Percentiles rank a stretch among this genome's conserved stretches.
Conservation (phyloP, 768 basidiomycete species). For the Cystofilobasidium bisporidii region DNA sequence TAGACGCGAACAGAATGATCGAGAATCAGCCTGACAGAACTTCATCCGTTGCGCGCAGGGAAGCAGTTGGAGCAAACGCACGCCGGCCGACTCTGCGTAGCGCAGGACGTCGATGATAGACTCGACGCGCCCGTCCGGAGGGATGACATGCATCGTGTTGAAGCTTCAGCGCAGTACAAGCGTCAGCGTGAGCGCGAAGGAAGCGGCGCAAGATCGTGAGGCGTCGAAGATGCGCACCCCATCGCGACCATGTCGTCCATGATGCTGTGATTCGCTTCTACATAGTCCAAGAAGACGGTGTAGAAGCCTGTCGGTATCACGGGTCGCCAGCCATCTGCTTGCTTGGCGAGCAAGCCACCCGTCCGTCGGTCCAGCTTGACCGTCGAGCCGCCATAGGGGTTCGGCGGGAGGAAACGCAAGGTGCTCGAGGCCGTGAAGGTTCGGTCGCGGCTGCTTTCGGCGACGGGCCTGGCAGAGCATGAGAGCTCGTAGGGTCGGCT, state of each 20-base stretch:
- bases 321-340: slow-evolving; percentile 36
- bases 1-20: too few species aligned
- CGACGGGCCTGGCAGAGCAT: slow-evolving; percentile 21
- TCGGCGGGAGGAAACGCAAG: slow-evolving; percentile 42
- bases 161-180: slow-evolving; percentile 38
- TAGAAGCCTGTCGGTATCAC: slow-evolving; percentile 68
- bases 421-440: slow-evolving; percentile 45
- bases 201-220: slow-evolving; percentile 31
- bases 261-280: slow-evolving; percentile 44
- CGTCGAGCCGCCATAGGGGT: slow-evolving; percentile 33
- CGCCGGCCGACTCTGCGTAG: not conserved
- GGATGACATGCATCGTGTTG: slow-evolving; percentile 48
- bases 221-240: slow-evolving; percentile 44
- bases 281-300: slow-evolving; percentile 45
- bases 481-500: slow-evolving; percentile 11
- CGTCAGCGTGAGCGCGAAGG: slow-evolving; percentile 8
- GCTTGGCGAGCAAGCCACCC: slow-evolving; percentile 31
- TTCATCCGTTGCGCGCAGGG: too few species aligned
- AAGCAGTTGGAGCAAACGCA: too few species aligned
- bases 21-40: too few species aligned
- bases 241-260: slow-evolving; percentile 53
- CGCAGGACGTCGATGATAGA: not conserved
- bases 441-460: too few species aligned
- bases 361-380: slow-evolving; percentile 37
- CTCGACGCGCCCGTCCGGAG: not conserved